Base-by-base conservation (phyloP, 768 basidiomycete species). In the Chiua virens region DNA sequence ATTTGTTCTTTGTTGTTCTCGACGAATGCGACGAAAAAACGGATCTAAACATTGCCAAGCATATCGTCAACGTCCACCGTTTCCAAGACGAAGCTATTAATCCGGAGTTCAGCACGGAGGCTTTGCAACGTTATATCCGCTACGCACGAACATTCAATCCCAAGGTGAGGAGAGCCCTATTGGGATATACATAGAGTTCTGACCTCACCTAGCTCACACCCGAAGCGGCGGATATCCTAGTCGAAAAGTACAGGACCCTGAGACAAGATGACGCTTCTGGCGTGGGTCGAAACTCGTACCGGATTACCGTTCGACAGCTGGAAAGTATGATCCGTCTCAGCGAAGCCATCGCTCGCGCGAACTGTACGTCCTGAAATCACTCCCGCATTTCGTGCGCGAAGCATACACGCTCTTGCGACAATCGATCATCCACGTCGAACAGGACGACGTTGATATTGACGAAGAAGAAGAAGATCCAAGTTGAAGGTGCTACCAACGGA, bases 391-490 rank as follows among this genome's bases (percentile, higher is more conserved):
- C 66, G 96, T 99, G 20, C 85, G 94, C 36, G 97, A 99, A 71
- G 97, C 97, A 3, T 98, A 90, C 72, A 86, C 84, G 38, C 85
- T 99, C 18, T 76, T 99, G 13, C 85, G 91, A 22, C 95, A 97
- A 67, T 98, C 97, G 3, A 99, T 99, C 71, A 98, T 99, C 61
- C 97, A 98, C 63, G 95, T 99, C 53, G 97, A 99, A 65, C 94
- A 98, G 68, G 97, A 99, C 65, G 96, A 98, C 61, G 86, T 99
- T 63, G 93, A 97, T 66, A 90, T 98, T 68, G 97, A 98, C 63
- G 92, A 95, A 59, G 92, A 96, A 61, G 92, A 92, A 51, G 71
- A n/a, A n/a, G n/a, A n/a, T 79, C 3, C 77, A 79, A 47, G 83
- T 77, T 18, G 80, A 81, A 56, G 80, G 76, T 9, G 73, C 61